Base-by-base conservation (phyloP, 306 rosid genomes). In the Quercus robur region DNA sequence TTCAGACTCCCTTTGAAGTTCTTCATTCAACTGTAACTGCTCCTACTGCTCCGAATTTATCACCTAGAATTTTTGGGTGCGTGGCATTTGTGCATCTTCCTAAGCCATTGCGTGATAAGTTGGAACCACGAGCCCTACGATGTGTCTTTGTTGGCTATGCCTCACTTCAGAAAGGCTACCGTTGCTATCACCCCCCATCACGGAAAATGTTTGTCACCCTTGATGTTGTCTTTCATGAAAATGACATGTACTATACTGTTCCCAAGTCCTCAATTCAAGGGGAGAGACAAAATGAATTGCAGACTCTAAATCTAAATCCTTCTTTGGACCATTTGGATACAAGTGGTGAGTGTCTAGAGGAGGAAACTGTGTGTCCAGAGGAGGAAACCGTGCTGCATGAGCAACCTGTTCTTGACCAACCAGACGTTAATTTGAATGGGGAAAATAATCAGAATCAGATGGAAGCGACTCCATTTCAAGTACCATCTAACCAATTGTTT, bases 61-160 rank as follows among this genome's bases (percentile, higher is more conserved):
- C 44, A 1, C 71, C 71, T 21, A 66, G 11, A 66, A 10, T 66
- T 4, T 66, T 23, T 11, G 3, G 71, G n/a, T 66, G 44, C 18
- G 1, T 21, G 9, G 71, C 71, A 30, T 66, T 66, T 66, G 20
- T 66, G 17, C 20, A 66, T 6, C 31, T 66, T 21, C 46, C 10
- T 1, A 66, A 23, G 11, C 71, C 31, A 0, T 23, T 66, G 17
- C 3, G n/a, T 6, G 10, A 66, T 66, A 66, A 66, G 44, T 15
- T 66, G 0, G 5, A 66, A 66, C 71, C 44, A 2, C 21, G 38
- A 2, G 57, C 78, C 17, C 56, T 75, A 0, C 41, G 64, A 14
- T 75, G 78, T 58, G 6, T 75, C 3, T 75, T 75, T 75, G 17
- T 75, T 20, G 57, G 70, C 12, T 75, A 28, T 21, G 71, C 38